Evolutionary conservation across 306 rosid genomes (phyloP).

Genomic region (Pterocarpus macrocarpus): DNA sequence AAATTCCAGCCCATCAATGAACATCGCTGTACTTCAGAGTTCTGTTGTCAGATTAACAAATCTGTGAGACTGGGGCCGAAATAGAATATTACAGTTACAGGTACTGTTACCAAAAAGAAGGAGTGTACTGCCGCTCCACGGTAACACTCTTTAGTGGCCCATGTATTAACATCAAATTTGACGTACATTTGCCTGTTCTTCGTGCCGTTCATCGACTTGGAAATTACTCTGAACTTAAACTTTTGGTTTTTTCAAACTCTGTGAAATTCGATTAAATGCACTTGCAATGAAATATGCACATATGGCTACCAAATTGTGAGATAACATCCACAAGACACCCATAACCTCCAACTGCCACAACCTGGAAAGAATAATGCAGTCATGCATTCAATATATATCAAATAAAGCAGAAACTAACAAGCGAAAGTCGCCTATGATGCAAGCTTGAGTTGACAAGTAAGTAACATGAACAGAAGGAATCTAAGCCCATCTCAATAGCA

Average conservation of each 20-base stretch:
- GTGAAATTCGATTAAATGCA: constrained; percentile 43
- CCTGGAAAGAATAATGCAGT: constrained; percentile 56
- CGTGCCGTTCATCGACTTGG: constrained; percentile 4
- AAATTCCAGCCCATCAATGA: too few species aligned
- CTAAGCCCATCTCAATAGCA: neutral
- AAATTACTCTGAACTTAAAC: constrained; percentile 1
- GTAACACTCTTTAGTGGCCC: neutral
- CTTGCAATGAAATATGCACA: constrained; percentile 77
- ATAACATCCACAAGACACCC: constrained; percentile 90
- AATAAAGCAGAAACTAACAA: constrained; percentile 34
- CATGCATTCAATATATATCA: constrained; percentile 28
- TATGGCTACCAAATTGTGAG: constrained; percentile 96
- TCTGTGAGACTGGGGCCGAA: too few species aligned
- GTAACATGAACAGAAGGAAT: neutral
- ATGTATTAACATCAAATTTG: too few species aligned
- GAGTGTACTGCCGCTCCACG: neutral
- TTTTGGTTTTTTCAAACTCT: neutral
- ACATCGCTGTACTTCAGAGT: too few species aligned
- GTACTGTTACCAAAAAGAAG: too few species aligned
- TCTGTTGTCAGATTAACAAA: too few species aligned
- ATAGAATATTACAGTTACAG: too few species aligned
- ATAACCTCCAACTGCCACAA: constrained; percentile 89
- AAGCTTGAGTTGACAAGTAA: constrained; percentile 41
- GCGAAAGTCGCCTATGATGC: neutral
- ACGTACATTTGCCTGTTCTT: neutral